phyloP scores from a whole-genome alignment of 495 filamentous ascomycete genomes.

The Darksidea phi region DNA sequence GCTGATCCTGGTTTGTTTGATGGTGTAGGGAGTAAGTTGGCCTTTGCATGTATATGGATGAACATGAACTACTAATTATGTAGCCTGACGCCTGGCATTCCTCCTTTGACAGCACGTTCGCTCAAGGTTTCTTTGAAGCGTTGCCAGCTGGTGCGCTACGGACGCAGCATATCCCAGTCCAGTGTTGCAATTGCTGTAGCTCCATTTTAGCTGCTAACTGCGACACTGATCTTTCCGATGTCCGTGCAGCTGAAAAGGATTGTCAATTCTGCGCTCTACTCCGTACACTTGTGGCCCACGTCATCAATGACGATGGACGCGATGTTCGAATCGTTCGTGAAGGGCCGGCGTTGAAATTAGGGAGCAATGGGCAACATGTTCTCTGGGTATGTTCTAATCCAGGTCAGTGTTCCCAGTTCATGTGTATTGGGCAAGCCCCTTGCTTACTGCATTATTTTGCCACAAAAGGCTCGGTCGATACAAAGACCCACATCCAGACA shows the following conservation, averaged over 20 bases:
- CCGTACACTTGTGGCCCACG: not conserved
- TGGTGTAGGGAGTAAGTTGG: too few species aligned
- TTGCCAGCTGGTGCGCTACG: conserved; percentile 10
- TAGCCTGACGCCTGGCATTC: conserved; percentile 11
- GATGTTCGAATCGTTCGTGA: conserved; percentile 12
- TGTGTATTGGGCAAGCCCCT: not conserved
- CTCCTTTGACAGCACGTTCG: conserved; percentile 14
- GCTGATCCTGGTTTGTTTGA: too few species aligned
- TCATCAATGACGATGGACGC: not conserved
- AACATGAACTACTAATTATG: conserved; percentile 1
- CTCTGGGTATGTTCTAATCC: conserved; percentile 13
- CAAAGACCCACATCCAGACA: not conserved
- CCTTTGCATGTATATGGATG: not conserved
- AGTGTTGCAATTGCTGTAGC: conserved; percentile 10
- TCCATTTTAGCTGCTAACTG: conserved; percentile 13
- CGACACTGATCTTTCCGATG: conserved; percentile 11
- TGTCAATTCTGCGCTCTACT: conserved; percentile 16
- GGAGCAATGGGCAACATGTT: conserved; percentile 8
- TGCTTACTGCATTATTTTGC: conserved; percentile 12
- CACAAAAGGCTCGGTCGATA: not conserved
- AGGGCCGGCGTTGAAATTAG: conserved; percentile 11
- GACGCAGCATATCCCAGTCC: conserved; percentile 4
- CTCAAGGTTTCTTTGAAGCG: conserved; percentile 9
- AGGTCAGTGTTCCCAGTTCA: conserved; percentile 16
- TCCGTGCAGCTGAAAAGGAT: conserved; percentile 8